phyloP scores from a whole-genome alignment of 371 early-diverging fungal species.

The Zopfochytrium polystomum region DNA sequence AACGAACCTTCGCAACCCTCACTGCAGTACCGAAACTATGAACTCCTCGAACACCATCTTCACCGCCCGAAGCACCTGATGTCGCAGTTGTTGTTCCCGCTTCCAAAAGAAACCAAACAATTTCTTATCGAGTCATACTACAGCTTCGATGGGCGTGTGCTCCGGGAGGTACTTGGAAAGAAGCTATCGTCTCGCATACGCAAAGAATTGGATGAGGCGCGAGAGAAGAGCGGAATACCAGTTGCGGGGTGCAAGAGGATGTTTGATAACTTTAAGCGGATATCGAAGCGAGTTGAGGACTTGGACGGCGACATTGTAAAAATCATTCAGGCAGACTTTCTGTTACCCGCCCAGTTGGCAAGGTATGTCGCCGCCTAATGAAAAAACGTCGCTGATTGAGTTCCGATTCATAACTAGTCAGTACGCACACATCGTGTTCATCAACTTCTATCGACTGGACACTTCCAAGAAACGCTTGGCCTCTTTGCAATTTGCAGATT shows the following conservation, averaged over 20 bases:
- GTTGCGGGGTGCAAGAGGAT: slow-evolving; percentile 55
- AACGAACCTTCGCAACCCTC: not conserved
- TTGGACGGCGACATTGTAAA: slow-evolving; percentile 47
- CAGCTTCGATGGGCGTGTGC: slow-evolving; percentile 52
- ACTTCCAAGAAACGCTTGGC: slow-evolving; percentile 58
- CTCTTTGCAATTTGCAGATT: slow-evolving; percentile 50
- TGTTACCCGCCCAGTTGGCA: slow-evolving; percentile 48
- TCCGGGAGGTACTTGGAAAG: slow-evolving; percentile 51
- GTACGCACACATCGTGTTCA: slow-evolving; percentile 59
- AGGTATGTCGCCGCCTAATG: slow-evolving; percentile 23
- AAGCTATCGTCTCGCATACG: slow-evolving; percentile 40
- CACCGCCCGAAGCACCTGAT: slow-evolving; percentile 35
- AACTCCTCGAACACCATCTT: slow-evolving; percentile 39
- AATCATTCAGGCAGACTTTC: slow-evolving; percentile 49
- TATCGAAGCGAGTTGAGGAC: slow-evolving; percentile 60
- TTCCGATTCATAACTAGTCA: slow-evolving; percentile 19
- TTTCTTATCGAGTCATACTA: slow-evolving; percentile 59
- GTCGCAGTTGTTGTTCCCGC: slow-evolving; percentile 46
- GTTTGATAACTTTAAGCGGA: slow-evolving; percentile 66
- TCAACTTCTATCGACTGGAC: slow-evolving; percentile 58
- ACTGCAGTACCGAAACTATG: slow-evolving; percentile 40
- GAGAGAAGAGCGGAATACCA: slow-evolving; percentile 45
- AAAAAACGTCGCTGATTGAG: not conserved
- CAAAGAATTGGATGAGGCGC: slow-evolving; percentile 47
- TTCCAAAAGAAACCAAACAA: slow-evolving; percentile 32